Evolutionary conservation across 768 basidiomycete species (phyloP).

Genomic region (Mycena galericulata): DNA sequence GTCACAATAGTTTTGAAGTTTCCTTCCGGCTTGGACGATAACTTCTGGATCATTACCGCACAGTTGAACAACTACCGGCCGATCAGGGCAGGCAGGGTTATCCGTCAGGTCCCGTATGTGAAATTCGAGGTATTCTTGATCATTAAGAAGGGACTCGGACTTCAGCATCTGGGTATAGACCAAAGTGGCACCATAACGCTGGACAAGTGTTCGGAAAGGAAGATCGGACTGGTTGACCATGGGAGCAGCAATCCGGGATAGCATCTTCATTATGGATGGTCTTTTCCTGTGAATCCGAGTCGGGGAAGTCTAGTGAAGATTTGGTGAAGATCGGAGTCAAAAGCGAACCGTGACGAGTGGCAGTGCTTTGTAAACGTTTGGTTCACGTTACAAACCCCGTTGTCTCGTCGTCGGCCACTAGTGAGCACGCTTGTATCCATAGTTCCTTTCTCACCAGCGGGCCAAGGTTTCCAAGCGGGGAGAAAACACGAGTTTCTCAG

Average conservation of each 20-base stretch:
- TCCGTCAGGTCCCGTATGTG: slow-evolving; percentile 68
- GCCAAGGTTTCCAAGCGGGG: slow-evolving; percentile 58
- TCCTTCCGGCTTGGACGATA: slow-evolving; percentile 70
- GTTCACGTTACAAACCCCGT: no score
- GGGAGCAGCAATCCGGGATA: slow-evolving; percentile 70
- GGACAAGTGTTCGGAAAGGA: slow-evolving; percentile 74
- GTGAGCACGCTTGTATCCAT: no score
- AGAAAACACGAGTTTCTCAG: slow-evolving; percentile 46
- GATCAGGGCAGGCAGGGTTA: slow-evolving; percentile 40
- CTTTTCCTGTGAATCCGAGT: no score
- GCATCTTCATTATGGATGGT: slow-evolving; percentile 28
- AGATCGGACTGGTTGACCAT: slow-evolving; percentile 88
- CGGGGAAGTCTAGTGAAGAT: no score
- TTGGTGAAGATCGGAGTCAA: no score
- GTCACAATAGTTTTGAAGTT: slow-evolving; percentile 70
- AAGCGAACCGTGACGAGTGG: no score
- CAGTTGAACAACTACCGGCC: slow-evolving; percentile 77
- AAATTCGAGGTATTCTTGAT: slow-evolving; percentile 73
- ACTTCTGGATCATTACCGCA: slow-evolving; percentile 77
- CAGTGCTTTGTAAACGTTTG: not conserved
- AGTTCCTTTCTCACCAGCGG: slow-evolving; percentile 46
- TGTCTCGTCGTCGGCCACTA: no score
- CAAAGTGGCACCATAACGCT: slow-evolving; percentile 72
- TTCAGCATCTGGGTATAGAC: slow-evolving; percentile 85
- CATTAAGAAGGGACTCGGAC: slow-evolving; percentile 70